Conservation (phyloP, 805 yeast species). For the Saccharomycopsis oosterbeekiorum region DNA sequence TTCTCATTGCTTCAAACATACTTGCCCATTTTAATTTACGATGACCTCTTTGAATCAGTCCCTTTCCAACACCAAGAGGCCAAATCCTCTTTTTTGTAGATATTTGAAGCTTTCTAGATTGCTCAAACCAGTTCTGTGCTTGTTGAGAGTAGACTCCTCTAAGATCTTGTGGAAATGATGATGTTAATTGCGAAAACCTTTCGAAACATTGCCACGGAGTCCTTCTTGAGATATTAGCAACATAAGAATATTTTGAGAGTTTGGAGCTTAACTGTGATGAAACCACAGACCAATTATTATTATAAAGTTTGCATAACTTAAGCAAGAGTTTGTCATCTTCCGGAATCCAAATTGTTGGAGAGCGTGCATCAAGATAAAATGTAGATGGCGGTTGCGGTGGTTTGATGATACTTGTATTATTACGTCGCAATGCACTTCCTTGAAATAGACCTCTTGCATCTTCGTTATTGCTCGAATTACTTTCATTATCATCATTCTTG, state of each 20-base stretch:
- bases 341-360: constrained; percentile 95
- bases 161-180: constrained; percentile 79
- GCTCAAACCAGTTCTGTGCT: constrained; percentile 88
- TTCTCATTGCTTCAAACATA: constrained; percentile 91
- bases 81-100: constrained; percentile 81
- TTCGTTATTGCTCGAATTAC: neutral
- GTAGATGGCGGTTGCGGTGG: constrained; percentile 91
- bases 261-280: constrained; percentile 66
- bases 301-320: constrained; percentile 67
- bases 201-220: constrained; percentile 99
- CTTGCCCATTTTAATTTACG: constrained; percentile 89
- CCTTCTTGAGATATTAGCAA: constrained; percentile 84
- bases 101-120: constrained; percentile 81
- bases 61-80: constrained; percentile 89
- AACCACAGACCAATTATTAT: constrained; percentile 89
- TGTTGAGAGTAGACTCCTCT: constrained; percentile 74
- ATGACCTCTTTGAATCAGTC: constrained; percentile 90
- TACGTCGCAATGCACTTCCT: constrained; percentile 1
- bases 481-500: constrained; percentile 24
- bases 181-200: constrained; percentile 81
- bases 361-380: constrained; percentile 67
- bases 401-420: constrained; percentile 29
- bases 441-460: constrained; percentile 38
- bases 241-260: constrained; percentile 52
- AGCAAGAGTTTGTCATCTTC: constrained; percentile 80